phyloP scores from a whole-genome alignment of 768 basidiomycete species.

The Gelatoporia subvermispora region DNA sequence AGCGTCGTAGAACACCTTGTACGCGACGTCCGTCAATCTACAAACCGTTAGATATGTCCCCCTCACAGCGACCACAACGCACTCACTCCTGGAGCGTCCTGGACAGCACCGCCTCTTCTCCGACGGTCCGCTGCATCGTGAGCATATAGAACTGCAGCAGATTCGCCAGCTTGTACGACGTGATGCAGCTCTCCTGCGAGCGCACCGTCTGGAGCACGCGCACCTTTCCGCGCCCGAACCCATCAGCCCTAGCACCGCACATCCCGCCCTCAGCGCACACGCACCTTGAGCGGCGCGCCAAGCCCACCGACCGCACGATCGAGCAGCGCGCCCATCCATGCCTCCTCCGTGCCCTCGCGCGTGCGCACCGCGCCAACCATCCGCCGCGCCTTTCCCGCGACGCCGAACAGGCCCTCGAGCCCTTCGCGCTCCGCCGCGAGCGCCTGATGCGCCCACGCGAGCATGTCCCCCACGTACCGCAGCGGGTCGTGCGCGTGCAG shows the following conservation, averaged over 20 bases:
- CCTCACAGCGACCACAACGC: not conserved
- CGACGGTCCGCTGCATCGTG: slow-evolving; percentile 91
- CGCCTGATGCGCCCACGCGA: slow-evolving; percentile 96
- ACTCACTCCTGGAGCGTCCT: slow-evolving; percentile 71
- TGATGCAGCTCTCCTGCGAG: slow-evolving; percentile 90
- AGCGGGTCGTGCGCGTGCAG: slow-evolving; percentile 97
- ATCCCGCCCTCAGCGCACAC: not conserved
- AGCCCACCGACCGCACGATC: slow-evolving; percentile 79
- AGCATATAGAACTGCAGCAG: slow-evolving; percentile 91
- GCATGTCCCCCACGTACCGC: slow-evolving; percentile 96
- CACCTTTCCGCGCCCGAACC: slow-evolving; percentile 38
- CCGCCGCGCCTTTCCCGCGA: slow-evolving; percentile 53
- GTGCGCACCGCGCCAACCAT: slow-evolving; percentile 77
- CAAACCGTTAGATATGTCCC: not conserved
- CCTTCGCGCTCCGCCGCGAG: slow-evolving; percentile 95
- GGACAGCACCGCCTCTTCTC: slow-evolving; percentile 73
- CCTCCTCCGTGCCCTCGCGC: slow-evolving; percentile 58
- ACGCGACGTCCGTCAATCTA: slow-evolving; percentile 78
- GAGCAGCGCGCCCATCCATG: slow-evolving; percentile 75
- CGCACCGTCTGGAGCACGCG: slow-evolving; percentile 92
- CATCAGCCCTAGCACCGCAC: slow-evolving; percentile 1
- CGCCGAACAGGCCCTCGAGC: slow-evolving; percentile 78
- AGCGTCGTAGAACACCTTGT: slow-evolving; percentile 83
- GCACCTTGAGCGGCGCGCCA: slow-evolving; percentile 84
- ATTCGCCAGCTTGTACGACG: slow-evolving; percentile 89